Evolutionary conservation across 345 rosid species (phyloP).

Genomic region (Bruguiera gymnorhiza): DNA sequence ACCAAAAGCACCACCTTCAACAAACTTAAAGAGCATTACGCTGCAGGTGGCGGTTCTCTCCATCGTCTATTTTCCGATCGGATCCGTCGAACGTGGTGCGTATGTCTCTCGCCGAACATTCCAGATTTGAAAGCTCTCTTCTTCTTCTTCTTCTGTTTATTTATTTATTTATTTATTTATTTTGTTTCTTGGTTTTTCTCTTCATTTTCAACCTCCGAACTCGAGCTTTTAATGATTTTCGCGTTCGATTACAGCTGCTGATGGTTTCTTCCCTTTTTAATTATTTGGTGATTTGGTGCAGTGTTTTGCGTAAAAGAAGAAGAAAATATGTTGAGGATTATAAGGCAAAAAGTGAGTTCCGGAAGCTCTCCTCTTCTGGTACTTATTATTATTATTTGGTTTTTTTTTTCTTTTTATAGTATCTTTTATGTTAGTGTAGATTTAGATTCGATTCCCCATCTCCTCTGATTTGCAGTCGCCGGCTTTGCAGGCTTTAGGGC

Average conservation of each 20-base stretch:
- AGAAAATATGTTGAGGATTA: slow-evolving; percentile 55
- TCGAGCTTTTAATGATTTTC: not conserved
- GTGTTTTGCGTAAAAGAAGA: slow-evolving; percentile 11
- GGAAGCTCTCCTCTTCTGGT: slow-evolving; percentile 40
- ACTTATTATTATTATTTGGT: not conserved
- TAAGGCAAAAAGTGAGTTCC: slow-evolving; percentile 46
- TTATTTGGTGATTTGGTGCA: slow-evolving; percentile 4
- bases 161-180: no score
- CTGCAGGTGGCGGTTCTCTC: no score
- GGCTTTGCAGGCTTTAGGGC: slow-evolving; percentile 30
- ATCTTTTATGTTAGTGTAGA: not conserved
- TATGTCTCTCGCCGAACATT: no score
- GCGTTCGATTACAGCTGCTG: not conserved
- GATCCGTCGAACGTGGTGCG: no score
- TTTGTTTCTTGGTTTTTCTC: no score
- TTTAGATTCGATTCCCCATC: not conserved
- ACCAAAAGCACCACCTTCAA: no score
- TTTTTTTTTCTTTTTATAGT: not conserved
- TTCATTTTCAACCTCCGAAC: no score
- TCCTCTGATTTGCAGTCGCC: slow-evolving; percentile 1
- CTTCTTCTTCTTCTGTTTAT: no score
- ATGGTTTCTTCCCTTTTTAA: not conserved
- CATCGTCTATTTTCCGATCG: no score
- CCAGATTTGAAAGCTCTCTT: no score
- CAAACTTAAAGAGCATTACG: no score